Evolutionary conservation across 306 rosid species (phyloP).

Genomic region (Trifolium pratense): DNA sequence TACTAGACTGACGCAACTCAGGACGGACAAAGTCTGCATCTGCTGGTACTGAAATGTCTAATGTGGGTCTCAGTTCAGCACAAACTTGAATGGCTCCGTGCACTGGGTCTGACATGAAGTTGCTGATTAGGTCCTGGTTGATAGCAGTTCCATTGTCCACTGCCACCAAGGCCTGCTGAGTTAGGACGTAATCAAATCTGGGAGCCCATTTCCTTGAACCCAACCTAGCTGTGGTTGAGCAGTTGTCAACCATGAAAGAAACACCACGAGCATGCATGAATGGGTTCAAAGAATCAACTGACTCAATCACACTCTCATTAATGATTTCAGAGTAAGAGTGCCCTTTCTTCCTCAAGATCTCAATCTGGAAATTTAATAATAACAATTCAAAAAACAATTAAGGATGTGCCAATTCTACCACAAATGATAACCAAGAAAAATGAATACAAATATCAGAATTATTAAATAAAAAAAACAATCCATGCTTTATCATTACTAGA

Average conservation of each 20-base stretch:
- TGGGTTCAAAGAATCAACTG: slow-evolving; percentile 95
- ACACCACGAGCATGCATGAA: slow-evolving; percentile 99
- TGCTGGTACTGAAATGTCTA: slow-evolving; percentile 84
- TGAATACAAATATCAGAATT: not conserved
- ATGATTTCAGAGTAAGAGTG: slow-evolving; percentile 97
- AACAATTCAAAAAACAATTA: not conserved
- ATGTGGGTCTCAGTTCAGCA: slow-evolving; percentile 89
- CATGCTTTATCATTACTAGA: not conserved
- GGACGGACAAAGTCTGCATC: slow-evolving; percentile 98
- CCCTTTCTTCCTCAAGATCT: slow-evolving; percentile 93
- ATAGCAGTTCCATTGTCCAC: slow-evolving; percentile 71
- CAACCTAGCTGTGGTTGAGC: slow-evolving; percentile 96
- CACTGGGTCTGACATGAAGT: slow-evolving; percentile 90
- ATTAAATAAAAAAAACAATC: not conserved
- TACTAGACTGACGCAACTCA: slow-evolving; percentile 75
- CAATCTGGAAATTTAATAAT: slow-evolving; percentile 64
- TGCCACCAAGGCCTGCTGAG: slow-evolving; percentile 95
- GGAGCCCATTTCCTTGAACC: slow-evolving; percentile 99
- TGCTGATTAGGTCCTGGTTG: slow-evolving; percentile 85
- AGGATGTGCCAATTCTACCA: slow-evolving; percentile 2
- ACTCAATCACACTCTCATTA: slow-evolving; percentile 93
- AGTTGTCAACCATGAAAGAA: slow-evolving; percentile 96
- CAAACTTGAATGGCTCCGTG: slow-evolving; percentile 92
- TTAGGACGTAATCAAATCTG: slow-evolving; percentile 81
- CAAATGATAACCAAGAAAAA: slow-evolving; percentile 18